phyloP scores from a whole-genome alignment of 129 eudicot species.

The Flaveria trinervia region DNA sequence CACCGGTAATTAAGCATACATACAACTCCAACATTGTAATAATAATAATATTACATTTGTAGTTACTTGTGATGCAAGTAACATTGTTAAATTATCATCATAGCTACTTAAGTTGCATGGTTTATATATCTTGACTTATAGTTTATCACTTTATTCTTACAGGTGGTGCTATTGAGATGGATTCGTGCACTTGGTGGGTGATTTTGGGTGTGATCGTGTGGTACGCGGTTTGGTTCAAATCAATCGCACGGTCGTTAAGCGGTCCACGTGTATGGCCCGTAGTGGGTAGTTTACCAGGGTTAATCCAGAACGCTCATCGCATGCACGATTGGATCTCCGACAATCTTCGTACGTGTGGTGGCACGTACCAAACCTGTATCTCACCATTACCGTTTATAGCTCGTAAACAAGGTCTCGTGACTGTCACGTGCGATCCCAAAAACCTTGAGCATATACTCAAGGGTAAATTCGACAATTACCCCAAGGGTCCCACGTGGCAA shows the following conservation, averaged over 20 bases:
- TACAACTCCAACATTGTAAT: background rate
- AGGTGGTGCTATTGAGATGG: conserved; percentile 44
- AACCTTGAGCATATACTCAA: conserved; percentile 68
- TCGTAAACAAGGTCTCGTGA: conserved; percentile 70
- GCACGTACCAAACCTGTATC: conserved; percentile 71
- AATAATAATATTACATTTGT: background rate
- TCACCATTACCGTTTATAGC: conserved; percentile 57
- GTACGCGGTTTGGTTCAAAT: conserved; percentile 58
- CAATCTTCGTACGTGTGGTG: conserved; percentile 61
- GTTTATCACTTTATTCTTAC: background rate
- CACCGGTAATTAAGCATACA: conserved; percentile 4
- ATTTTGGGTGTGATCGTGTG: conserved; percentile 34
- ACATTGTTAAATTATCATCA: background rate
- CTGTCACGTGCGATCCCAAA: conserved; percentile 76
- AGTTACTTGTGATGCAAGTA: background rate
- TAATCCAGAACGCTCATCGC: conserved; percentile 51
- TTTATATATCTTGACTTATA: background rate
- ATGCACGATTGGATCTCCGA: conserved; percentile 79
- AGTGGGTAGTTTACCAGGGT: conserved; percentile 63
- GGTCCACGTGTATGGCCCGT: conserved; percentile 78
- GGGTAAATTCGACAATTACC: conserved; percentile 66
- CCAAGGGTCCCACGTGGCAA: conserved; percentile 81
- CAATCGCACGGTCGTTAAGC: conserved; percentile 39
- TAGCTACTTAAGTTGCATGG: conserved; percentile 24
- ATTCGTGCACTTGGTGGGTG: conserved; percentile 42